Percentiles rank a stretch among this genome's conserved stretches.
Conservation (phyloP, 768 basidiomycete species). For the Rhodosporidiobolus odoratus region DNA sequence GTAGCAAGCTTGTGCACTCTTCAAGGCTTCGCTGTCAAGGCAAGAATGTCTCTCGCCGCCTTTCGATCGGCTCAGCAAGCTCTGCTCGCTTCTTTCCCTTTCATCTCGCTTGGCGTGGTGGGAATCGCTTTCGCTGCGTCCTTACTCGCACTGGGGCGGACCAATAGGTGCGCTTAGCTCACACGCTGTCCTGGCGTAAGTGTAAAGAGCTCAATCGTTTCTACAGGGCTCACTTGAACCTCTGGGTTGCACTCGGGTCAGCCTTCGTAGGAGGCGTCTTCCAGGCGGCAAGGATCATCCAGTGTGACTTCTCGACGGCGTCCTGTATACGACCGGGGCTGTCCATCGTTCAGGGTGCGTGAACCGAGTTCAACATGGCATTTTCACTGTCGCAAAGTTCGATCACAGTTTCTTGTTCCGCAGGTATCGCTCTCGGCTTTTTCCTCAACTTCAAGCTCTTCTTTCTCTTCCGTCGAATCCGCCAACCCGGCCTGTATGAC, state of each 20-base stretch:
- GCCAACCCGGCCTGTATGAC: not conserved
- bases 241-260: not conserved
- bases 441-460: conserved; percentile 11
- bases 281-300: not conserved
- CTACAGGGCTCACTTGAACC: conserved; percentile 4
- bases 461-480: conserved; percentile 9
- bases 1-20: too few species aligned
- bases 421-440: conserved; percentile 3
- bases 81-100: conserved; percentile 4
- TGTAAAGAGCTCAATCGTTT: not conserved
- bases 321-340: not conserved
- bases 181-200: not conserved
- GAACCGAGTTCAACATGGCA: too few species aligned
- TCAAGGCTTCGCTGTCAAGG: too few species aligned
- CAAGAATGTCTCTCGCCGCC: not conserved
- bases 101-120: conserved; percentile 1
- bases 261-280: conserved; percentile 9
- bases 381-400: too few species aligned
- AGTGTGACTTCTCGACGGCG: too few species aligned
- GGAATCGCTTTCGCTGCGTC: not conserved
- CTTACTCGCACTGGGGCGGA: not conserved
- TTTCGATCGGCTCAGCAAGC: not conserved
- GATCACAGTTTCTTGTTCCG: not conserved
- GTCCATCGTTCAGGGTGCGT: not conserved
- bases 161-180: not conserved